A percentile compares a stretch with the other conserved stretches of the same genome.
Conservation (phyloP, 2,329 filamentous ascomycete species). For the Nannizziopsis barbatae region DNA sequence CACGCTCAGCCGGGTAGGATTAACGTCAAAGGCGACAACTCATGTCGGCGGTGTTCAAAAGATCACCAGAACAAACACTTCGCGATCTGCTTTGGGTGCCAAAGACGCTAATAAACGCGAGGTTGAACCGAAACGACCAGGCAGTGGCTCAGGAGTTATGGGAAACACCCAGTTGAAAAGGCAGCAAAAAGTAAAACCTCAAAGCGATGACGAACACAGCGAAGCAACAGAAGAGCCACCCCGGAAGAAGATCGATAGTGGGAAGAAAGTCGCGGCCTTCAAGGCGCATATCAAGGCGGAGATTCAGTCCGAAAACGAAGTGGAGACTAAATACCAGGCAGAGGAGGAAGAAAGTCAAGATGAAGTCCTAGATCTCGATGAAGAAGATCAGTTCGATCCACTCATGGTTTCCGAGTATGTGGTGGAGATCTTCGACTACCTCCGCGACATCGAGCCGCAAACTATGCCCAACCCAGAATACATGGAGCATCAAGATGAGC, state of each 20-base stretch:
- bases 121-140: constrained; percentile 58
- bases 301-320: constrained; percentile 20
- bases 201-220: constrained; percentile 44
- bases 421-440: constrained; percentile 89
- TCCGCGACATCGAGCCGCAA: constrained; percentile 73
- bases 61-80: constrained; percentile 47
- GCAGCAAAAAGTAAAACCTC: constrained; percentile 43
- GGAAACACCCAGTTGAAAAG: constrained; percentile 58
- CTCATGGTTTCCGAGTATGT: constrained; percentile 96
- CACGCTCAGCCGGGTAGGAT: constrained; percentile 47
- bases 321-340: constrained; percentile 1
- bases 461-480: constrained; percentile 73
- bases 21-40: constrained; percentile 65
- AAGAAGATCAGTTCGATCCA: constrained; percentile 82
- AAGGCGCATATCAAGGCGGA: constrained; percentile 3
- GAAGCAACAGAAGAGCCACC: constrained; percentile 54
- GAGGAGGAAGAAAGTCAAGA: constrained; percentile 15
- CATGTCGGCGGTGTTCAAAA: constrained; percentile 78
- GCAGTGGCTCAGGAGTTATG: constrained; percentile 59
- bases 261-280: constrained; percentile 33
- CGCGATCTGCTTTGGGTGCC: constrained; percentile 50
- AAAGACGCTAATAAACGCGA: constrained; percentile 59
- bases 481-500: constrained; percentile 91
- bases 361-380: constrained; percentile 54
- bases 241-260: constrained; percentile 53